These are phyloP conservation scores for Candida chilensis DNA, from an alignment of 805 yeast genomes.

Conservation along the genomic window DNA sequence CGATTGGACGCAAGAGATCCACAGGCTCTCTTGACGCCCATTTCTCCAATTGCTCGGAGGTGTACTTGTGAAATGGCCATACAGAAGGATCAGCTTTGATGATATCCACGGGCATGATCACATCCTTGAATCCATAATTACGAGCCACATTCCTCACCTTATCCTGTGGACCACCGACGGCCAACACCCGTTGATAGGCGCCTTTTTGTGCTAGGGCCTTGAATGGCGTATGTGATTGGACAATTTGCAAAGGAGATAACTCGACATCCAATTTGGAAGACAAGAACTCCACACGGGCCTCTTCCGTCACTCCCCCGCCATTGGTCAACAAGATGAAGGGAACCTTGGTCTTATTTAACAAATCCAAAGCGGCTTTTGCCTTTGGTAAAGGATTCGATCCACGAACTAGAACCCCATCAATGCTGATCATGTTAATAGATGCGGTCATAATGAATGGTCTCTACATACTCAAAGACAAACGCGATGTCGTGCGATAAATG, in stretches of 20 bases:
- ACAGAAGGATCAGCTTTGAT: slow-evolving; percentile 46
- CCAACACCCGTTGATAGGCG: slow-evolving; percentile 52
- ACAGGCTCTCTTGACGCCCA: slow-evolving; percentile 22
- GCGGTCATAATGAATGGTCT: slow-evolving; percentile 8
- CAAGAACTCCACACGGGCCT: slow-evolving; percentile 44
- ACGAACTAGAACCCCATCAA: slow-evolving; percentile 82
- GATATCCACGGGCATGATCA: slow-evolving; percentile 65
- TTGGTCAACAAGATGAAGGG: slow-evolving; percentile 85
- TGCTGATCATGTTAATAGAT: slow-evolving; percentile 40
- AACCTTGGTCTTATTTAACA: slow-evolving; percentile 41
- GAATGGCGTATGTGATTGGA: slow-evolving; percentile 87
- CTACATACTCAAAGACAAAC: slow-evolving; percentile 19
- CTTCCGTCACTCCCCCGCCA: slow-evolving; percentile 79
- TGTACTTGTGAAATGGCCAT: slow-evolving; percentile 62
- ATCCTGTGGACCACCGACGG: slow-evolving; percentile 76
- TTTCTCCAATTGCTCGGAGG: slow-evolving; percentile 29
- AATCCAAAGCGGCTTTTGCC: slow-evolving; percentile 52
- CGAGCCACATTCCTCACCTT: slow-evolving; percentile 65
- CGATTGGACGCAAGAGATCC: slow-evolving; percentile 34
- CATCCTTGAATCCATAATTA: slow-evolving; percentile 70
- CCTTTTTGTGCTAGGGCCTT: slow-evolving; percentile 40
- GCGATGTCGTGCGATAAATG: slow-evolving; percentile 13
- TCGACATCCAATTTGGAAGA: slow-evolving; percentile 32
- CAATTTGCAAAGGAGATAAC: slow-evolving; percentile 54
- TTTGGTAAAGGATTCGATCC: slow-evolving; percentile 60